Conservation (phyloP, 495 filamentous ascomycete genomes). For the Xylaria telfairii region DNA sequence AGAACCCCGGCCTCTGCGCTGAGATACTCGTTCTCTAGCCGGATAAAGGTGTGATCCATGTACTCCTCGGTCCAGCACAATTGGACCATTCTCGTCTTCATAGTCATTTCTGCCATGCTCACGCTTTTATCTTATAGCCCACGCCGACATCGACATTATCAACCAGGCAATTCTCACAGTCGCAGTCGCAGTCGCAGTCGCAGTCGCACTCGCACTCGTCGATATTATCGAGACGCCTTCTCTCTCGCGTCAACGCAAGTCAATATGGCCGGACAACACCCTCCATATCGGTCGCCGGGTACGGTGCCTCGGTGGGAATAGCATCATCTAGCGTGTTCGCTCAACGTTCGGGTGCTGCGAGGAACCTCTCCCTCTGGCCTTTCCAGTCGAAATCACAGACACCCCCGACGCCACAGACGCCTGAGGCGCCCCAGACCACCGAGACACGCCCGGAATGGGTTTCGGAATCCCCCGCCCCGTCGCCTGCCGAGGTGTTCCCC, state of each 20-base stretch:
- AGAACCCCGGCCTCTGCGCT: constrained; percentile 50
- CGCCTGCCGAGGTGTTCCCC: too few relatives aligned
- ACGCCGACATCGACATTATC: constrained; percentile 32
- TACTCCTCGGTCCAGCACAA: constrained; percentile 4
- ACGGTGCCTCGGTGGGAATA: constrained; percentile 17
- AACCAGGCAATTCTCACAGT: constrained; percentile 34
- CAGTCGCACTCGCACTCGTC: constrained; percentile 28
- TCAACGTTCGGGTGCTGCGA: constrained; percentile 36
- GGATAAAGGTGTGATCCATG: constrained; percentile 38
- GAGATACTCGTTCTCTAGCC: constrained; percentile 36
- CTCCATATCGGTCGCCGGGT: constrained; percentile 2
- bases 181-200: constrained; percentile 30
- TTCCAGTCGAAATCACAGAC: constrained; percentile 35
- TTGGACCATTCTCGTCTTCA: not conserved
- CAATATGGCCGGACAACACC: constrained; percentile 7
- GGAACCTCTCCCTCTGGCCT: constrained; percentile 42
- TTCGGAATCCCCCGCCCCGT: not conserved
- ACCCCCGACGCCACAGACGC: not conserved
- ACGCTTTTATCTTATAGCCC: constrained; percentile 30
- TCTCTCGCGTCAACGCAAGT: not conserved
- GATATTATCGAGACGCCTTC: constrained; percentile 14
- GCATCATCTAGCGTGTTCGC: constrained; percentile 36
- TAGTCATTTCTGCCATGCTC: constrained; percentile 23
- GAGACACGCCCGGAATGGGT: too few relatives aligned
- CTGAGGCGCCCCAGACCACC: not conserved